Base-by-base conservation (phyloP, 2,329 filamentous ascomycete genomes). In the Triangularia verruculosa region DNA sequence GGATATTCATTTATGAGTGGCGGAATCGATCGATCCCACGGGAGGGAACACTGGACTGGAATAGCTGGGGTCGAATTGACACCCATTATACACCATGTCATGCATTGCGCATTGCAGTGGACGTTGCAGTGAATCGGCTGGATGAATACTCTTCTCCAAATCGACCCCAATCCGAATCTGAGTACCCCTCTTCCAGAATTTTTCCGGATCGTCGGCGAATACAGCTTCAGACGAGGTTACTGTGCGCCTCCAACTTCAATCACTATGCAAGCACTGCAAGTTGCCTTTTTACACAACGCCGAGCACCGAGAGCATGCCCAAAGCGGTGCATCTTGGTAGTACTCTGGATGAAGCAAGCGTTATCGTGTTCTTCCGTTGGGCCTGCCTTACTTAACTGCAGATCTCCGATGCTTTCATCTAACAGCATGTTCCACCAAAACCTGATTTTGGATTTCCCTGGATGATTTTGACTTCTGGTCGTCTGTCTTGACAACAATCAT, bases 131-230 rank as follows among this genome's bases (percentile, higher is more conserved):
- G 25, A 47, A 58, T 43, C 17, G 56, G 24, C 57, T 25, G 57
- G 57, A 25, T 59, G 39, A 59, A 47, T 58, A 12, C 15, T 17
- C 52, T 25, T 28, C 22, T 28, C 22, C 52, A 47, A 22, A 39
- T n/a, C 17, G 15, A 54, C 28, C 17, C 51, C 24, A 24, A 52
- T n/a, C 8, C n/a, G 5, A 43, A 17, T 32, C 20, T 60, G 43
- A 56, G 60, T 34, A 61, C 57, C 62, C 62, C 62, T 64, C 62
- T 62, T 56, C 32, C 24, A 39, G 56, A 66, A 67, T 66, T 67
- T 61, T 67, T 66, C 66, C 64, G 63, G 56, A n/a, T 47, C 39
- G 25, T 12, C 24, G 4, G 1, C 6, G n/a, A 47, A 7, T 7
- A 47, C n/a, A 47, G n/a, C n/a, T 22, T 47, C n/a, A 47, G n/a